phyloP scores from a whole-genome alignment of 441 rosid genomes.

The Metrosideros polymorpha region DNA sequence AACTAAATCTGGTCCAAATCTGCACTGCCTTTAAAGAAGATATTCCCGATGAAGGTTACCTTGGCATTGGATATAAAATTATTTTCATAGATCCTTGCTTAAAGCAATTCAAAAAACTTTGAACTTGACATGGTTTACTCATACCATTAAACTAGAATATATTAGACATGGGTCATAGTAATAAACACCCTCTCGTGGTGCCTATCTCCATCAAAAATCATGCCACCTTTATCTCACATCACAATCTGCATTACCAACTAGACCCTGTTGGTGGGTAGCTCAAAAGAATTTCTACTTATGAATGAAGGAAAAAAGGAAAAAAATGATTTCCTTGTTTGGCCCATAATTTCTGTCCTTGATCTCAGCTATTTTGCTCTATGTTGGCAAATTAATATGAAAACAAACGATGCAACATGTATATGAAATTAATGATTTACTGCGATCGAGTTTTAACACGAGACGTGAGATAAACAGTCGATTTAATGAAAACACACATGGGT shows the following conservation, averaged over 20 bases:
- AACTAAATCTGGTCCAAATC: slow-evolving; percentile 6
- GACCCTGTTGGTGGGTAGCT: not conserved
- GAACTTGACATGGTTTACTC: not conserved
- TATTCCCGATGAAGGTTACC: slow-evolving; percentile 6
- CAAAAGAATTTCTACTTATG: not conserved
- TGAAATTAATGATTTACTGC: not conserved
- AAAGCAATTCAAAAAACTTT: not conserved
- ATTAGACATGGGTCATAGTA: slow-evolving; percentile 12
- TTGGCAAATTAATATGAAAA: not conserved
- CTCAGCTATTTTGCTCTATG: not conserved
- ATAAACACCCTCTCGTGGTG: slow-evolving; percentile 4
- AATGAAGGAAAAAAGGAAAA: not conserved
- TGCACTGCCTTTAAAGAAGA: slow-evolving; percentile 30
- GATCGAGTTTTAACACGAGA: not conserved
- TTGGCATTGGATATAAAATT: slow-evolving; percentile 3
- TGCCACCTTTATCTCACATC: slow-evolving; percentile 21
- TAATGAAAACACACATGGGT: not conserved
- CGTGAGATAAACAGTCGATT: not conserved
- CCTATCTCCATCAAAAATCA: slow-evolving; percentile 12
- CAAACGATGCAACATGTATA: not conserved
- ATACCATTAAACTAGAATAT: not conserved
- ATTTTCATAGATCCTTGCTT: not conserved
- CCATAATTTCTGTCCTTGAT: not conserved
- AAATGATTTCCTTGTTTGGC: not conserved
- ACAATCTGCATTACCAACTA: not conserved